A percentile compares a stretch with the other conserved stretches of the same genome.
Conservation (phyloP, 805 yeast species). For the Soucietia sequanensis region DNA sequence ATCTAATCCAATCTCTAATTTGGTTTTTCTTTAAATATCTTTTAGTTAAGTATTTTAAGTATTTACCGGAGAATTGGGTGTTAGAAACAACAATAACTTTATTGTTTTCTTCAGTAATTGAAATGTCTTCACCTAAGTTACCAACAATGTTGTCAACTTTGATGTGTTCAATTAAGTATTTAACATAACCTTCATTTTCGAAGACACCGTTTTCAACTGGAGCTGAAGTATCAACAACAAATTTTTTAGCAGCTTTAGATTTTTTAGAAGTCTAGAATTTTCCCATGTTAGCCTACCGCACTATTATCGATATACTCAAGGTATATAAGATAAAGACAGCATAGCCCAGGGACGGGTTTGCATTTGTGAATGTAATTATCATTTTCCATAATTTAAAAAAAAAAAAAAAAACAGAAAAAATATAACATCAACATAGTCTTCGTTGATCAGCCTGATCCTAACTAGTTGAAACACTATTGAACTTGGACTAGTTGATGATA, state of each 20-base stretch:
- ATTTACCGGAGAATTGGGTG: constrained; percentile 98
- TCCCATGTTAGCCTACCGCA: constrained; percentile 74
- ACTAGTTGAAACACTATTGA: too few relatives aligned
- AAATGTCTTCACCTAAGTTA: constrained; percentile 93
- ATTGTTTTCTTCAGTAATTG: constrained; percentile 82
- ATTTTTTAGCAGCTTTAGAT: constrained; percentile 74
- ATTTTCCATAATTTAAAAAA: constrained; percentile 1
- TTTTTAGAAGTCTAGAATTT: constrained; percentile 72
- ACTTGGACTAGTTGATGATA: not conserved
- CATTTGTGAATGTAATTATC: constrained; percentile 9
- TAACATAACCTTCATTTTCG: constrained; percentile 96
- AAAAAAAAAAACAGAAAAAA: constrained; percentile 2
- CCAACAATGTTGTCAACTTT: constrained; percentile 96
- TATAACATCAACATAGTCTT: not conserved
- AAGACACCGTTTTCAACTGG: constrained; percentile 97
- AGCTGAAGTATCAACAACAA: constrained; percentile 93
- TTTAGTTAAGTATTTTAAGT: constrained; percentile 99
- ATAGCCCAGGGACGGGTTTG: constrained; percentile 49
- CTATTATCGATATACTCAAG: constrained; percentile 28
- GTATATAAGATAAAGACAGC: constrained; percentile 41
- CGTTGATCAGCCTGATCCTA: too few relatives aligned
- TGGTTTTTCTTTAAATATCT: constrained; percentile 99
- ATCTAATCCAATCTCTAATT: constrained; percentile 99
- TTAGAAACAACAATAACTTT: constrained; percentile 86
- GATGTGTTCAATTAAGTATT: constrained; percentile 98